Percentiles rank a stretch among this genome's conserved stretches.
Conservation (phyloP, 202 grass and related monocot genomes). For the Musa balbisiana region DNA sequence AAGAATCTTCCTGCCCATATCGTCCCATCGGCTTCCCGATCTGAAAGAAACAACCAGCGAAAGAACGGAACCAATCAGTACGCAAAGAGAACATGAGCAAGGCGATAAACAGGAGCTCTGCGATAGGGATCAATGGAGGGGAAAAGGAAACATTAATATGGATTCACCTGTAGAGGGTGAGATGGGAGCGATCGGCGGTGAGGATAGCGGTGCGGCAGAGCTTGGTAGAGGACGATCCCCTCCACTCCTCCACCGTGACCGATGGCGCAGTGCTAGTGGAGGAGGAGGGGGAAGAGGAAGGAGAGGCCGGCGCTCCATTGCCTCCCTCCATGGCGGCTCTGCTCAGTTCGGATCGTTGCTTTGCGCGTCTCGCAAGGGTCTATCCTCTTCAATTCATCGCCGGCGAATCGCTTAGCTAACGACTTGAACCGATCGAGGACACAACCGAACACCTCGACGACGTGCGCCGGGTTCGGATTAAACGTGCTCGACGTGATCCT, state of each 20-base stretch:
- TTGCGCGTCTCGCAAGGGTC: too few relatives aligned
- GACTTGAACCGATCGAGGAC: too few relatives aligned
- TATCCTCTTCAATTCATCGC: too few relatives aligned
- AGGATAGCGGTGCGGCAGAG: constrained; percentile 73
- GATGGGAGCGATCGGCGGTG: constrained; percentile 60
- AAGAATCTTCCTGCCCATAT: constrained; percentile 51
- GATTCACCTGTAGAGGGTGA: constrained; percentile 44
- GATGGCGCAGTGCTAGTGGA: constrained; percentile 9
- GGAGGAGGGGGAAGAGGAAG: not conserved
- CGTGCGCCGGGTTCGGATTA: too few relatives aligned
- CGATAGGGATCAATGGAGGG: not conserved
- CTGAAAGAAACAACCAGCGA: constrained; percentile 19
- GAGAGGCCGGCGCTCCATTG: not conserved
- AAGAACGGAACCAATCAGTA: not conserved
- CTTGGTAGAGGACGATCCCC: constrained; percentile 54
- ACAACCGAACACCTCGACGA: too few relatives aligned
- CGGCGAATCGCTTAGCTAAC: too few relatives aligned
- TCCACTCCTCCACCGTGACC: constrained; percentile 92
- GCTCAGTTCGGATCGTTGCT: not conserved
- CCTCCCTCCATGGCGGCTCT: not conserved
- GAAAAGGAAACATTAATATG: not conserved
- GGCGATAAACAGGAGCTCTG: not conserved
- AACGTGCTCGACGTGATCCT: too few relatives aligned
- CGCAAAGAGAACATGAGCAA: not conserved
- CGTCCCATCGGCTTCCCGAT: constrained; percentile 63